Base-by-base conservation (phyloP, 306 rosid species). In the Cucurbita ficifolia region DNA sequence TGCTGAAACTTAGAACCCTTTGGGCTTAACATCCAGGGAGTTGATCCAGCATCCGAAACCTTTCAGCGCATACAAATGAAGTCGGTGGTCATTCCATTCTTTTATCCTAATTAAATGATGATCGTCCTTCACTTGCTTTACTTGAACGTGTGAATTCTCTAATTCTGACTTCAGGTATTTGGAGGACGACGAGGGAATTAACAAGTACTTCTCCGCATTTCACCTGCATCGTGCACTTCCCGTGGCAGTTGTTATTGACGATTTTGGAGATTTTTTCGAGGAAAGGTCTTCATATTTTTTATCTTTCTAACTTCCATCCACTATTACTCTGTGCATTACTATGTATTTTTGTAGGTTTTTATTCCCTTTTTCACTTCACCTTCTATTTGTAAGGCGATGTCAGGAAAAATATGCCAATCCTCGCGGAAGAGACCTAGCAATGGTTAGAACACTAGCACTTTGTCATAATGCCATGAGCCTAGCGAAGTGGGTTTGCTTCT, bases 121-220 rank as follows among this genome's bases (percentile, higher is more conserved):
- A 36, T 10, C 40, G 24, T 46, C 40, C 63, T 39, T 38, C 18
- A 36, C 5, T 62, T 67, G 18, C 8, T 56, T 70, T 49, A 45
- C 16, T 42, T 53, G 64, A 65, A 52, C 50, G 5, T 42, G 52
- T 67, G 33, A 29, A 68, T 55, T 68, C 56, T 42, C 64, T 39
- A n/a, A 45, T 45, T 52, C 58, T 40, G 16, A 43, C 16, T 29
- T 77, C 49, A 92, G 96, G 87, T 93, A 93, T 62, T 80, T 88
- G 75, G 89, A 88, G 39, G 88, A 87, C 17, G 96, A 87, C 53
- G 88, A 90, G 70, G 98, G 87, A 52, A 80, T 93, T 62, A 86
- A 88, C 54, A 94, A 85, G 24, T 94, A 81, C 84, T 94, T 94
- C 81, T 88, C 97, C 76, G 98, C 97, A 75, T 89, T 87, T 87